Evolutionary conservation across 257 asterid genomes (phyloP).

Genomic region (Parsonsia alboflavescens): DNA sequence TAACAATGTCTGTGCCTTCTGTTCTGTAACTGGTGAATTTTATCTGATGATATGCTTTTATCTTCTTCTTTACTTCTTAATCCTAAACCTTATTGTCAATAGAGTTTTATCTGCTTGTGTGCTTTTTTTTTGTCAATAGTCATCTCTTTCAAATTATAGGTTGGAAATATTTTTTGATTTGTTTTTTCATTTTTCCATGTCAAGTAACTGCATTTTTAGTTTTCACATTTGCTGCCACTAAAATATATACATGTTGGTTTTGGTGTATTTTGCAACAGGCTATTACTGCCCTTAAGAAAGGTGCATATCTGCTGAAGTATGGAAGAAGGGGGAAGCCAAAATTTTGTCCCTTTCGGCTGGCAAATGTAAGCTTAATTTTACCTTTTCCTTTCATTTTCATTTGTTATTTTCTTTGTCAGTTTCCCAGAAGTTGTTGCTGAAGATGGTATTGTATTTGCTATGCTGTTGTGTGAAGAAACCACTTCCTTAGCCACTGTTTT

Average conservation of each 20-base stretch:
- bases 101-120: neutral
- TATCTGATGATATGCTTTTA: neutral
- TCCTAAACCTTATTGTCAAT: neutral
- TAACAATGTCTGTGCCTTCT: neutral
- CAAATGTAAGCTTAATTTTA: conserved; percentile 56
- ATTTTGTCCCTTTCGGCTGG: conserved; percentile 83
- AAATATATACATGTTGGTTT: conserved; percentile 10
- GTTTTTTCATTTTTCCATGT: conserved; percentile 11
- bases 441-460: neutral
- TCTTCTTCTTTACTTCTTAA: neutral
- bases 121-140: neutral
- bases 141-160: neutral
- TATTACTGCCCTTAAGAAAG: conserved; percentile 80
- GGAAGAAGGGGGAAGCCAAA: conserved; percentile 96
- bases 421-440: neutral
- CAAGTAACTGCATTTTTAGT: conserved; percentile 17
- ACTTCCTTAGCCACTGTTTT: neutral
- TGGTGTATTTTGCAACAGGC: conserved; percentile 53
- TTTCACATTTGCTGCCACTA: conserved; percentile 19
- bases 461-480: neutral
- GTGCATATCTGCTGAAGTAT: conserved; percentile 75
- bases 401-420: neutral
- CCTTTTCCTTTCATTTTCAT: neutral
- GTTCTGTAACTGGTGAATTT: conserved; percentile 1
- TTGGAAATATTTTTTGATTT: neutral